Evolutionary conservation across 2,329 filamentous ascomycete species (phyloP).

Genomic region (Paradendryphiella salina): DNA sequence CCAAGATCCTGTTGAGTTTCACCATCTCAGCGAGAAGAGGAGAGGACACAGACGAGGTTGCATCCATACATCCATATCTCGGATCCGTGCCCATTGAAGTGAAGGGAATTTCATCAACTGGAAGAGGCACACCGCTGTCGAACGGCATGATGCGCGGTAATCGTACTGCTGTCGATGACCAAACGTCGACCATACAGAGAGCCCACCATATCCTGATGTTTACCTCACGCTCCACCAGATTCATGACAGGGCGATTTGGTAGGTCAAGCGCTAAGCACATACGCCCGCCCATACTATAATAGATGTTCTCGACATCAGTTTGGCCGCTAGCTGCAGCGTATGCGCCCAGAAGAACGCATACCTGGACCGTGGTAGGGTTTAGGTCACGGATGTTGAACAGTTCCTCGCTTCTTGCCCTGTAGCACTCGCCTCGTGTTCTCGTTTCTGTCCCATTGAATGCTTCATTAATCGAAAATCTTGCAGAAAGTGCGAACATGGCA

Average conservation of each 20-base stretch:
- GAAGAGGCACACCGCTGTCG: slow-evolving; percentile 23
- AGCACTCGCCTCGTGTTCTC: slow-evolving; percentile 24
- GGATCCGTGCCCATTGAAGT: slow-evolving; percentile 22
- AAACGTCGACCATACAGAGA: slow-evolving; percentile 33
- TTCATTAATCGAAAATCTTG: slow-evolving; percentile 23
- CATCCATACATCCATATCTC: slow-evolving; percentile 13
- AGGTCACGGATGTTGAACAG: slow-evolving; percentile 27
- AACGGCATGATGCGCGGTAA: slow-evolving; percentile 30
- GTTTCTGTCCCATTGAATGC: slow-evolving; percentile 21
- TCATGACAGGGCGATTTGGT: slow-evolving; percentile 24
- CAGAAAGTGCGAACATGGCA: slow-evolving; percentile 27
- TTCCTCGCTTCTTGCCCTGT: slow-evolving; percentile 22
- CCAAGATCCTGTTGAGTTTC: slow-evolving; percentile 28
- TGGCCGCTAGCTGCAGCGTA: slow-evolving; percentile 31
- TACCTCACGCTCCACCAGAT: slow-evolving; percentile 27
- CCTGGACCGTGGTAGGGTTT: slow-evolving; percentile 22
- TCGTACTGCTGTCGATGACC: slow-evolving; percentile 30
- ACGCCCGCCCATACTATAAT: slow-evolving; percentile 28
- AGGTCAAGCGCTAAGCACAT: slow-evolving; percentile 29
- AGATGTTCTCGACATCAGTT: slow-evolving; percentile 31
- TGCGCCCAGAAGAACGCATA: slow-evolving; percentile 26
- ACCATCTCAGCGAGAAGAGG: slow-evolving; percentile 34
- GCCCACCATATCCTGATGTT: slow-evolving; percentile 34
- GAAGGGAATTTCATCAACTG: slow-evolving; percentile 31
- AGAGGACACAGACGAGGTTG: slow-evolving; percentile 15